These are phyloP conservation scores for Wickerhamiella cacticola DNA, from an alignment of 805 yeast species.

Conservation along the genomic window DNA sequence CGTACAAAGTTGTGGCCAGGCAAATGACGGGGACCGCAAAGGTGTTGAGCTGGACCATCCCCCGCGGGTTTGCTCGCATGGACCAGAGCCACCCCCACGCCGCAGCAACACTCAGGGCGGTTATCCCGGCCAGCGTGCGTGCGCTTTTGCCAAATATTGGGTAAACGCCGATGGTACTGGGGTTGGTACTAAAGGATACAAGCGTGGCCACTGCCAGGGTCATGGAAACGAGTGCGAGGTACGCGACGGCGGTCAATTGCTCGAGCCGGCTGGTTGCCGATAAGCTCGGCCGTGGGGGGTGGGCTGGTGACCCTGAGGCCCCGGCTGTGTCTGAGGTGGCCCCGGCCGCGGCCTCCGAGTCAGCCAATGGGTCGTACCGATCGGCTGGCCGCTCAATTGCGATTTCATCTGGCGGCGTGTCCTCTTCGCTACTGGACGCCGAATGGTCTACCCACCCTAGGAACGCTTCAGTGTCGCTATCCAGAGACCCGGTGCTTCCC, in stretches of 20 bases:
- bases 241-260: conserved; percentile 15
- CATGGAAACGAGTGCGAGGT: conserved; percentile 15
- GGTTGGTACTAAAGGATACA: conserved; percentile 16
- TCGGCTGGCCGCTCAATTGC: conserved; percentile 20
- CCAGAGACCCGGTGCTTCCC: conserved; percentile 14
- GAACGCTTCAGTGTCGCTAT: conserved; percentile 21
- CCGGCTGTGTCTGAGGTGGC: no score
- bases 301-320: conserved; percentile 1
- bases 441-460: conserved; percentile 18
- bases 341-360: no score
- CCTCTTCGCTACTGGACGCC: conserved; percentile 15
- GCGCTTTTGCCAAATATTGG: conserved; percentile 18
- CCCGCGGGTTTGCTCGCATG: conserved; percentile 18
- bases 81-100: conserved; percentile 19
- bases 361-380: not conserved
- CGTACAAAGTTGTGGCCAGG: conserved; percentile 9
- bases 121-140: conserved; percentile 15
- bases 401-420: conserved; percentile 27
- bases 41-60: conserved; percentile 17
- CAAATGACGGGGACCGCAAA: conserved; percentile 19
- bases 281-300: not conserved
- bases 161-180: conserved; percentile 14
- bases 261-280: conserved; percentile 13
- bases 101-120: conserved; percentile 13
- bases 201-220: conserved; percentile 21